These are phyloP conservation scores for Thermochaetoides thermophila DNA, from an alignment of 495 filamentous ascomycete species.

Conservation along the genomic window DNA sequence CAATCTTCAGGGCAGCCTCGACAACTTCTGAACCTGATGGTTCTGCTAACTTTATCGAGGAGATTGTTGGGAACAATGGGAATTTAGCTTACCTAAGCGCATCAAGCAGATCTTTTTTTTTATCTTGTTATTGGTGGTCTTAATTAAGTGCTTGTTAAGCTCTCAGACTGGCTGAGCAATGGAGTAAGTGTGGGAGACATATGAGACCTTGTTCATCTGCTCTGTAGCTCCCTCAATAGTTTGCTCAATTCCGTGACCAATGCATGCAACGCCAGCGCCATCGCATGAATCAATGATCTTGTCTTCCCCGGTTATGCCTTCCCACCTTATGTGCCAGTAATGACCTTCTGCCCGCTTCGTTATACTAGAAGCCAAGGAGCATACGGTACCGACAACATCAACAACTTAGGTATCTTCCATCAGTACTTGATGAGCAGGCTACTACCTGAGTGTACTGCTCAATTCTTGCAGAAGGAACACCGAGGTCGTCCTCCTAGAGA, in stretches of 20 bases:
- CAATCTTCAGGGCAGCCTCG: slow-evolving; percentile 53
- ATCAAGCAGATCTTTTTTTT: slow-evolving; percentile 30
- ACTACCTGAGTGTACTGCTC: too few relatives aligned
- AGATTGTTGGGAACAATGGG: neutral
- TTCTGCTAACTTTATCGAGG: neutral
- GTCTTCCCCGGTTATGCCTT: slow-evolving; percentile 34
- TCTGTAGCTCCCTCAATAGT: slow-evolving; percentile 20
- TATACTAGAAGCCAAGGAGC: slow-evolving; percentile 2
- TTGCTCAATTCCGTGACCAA: slow-evolving; percentile 33
- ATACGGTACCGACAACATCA: too few relatives aligned
- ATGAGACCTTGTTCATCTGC: slow-evolving; percentile 23
- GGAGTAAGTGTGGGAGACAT: slow-evolving; percentile 30
- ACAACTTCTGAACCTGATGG: slow-evolving; percentile 51
- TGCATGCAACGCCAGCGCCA: slow-evolving; percentile 33
- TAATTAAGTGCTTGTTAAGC: slow-evolving; percentile 24
- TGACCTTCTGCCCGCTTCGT: slow-evolving; percentile 15
- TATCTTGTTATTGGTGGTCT: slow-evolving; percentile 29
- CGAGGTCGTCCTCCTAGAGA: too few relatives aligned
- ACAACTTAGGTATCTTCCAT: too few relatives aligned
- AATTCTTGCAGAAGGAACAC: too few relatives aligned
- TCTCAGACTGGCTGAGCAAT: slow-evolving; percentile 19
- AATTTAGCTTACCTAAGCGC: slow-evolving; percentile 35
- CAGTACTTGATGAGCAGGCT: too few relatives aligned
- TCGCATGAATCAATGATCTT: slow-evolving; percentile 43
- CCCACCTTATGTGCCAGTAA: slow-evolving; percentile 25